These are phyloP conservation scores for Geranium brycei DNA, from an alignment of 345 rosid species.

Conservation along the genomic window DNA sequence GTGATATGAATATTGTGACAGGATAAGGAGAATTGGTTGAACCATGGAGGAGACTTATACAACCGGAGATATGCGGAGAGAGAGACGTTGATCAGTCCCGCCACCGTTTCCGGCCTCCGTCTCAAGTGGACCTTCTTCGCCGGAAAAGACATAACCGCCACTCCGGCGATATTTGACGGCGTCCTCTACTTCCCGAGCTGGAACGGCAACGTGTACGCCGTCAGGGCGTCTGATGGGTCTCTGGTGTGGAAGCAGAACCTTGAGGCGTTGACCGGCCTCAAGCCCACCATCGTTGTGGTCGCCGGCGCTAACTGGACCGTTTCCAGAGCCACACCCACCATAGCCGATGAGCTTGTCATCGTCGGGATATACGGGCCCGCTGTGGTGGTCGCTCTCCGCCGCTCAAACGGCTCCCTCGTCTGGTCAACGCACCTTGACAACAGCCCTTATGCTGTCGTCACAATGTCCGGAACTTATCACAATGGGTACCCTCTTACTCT, in stretches of 20 bases:
- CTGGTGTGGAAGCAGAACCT: conserved; percentile 16
- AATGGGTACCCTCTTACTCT: conserved; percentile 5
- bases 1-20: too few species aligned
- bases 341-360: conserved; percentile 16
- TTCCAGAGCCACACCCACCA: conserved; percentile 19
- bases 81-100: conserved; percentile 10
- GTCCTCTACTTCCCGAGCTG: conserved; percentile 24
- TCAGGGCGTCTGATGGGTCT: conserved; percentile 15
- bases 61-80: conserved; percentile 18
- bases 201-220: conserved; percentile 20
- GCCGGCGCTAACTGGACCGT: conserved; percentile 6
- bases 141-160: conserved; percentile 15
- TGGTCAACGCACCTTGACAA: conserved; percentile 15
- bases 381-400: conserved; percentile 13
- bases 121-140: conserved; percentile 20
- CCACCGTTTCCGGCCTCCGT: conserved; percentile 8
- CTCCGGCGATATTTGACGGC: conserved; percentile 18
- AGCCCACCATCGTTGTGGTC: background rate
- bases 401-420: conserved; percentile 15
- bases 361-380: conserved; percentile 21
- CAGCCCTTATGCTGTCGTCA: conserved; percentile 11
- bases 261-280: conserved; percentile 9
- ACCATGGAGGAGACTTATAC: conserved; percentile 21
- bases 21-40: conserved; percentile 10
- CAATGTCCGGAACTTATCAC: conserved; percentile 22